Evolutionary conservation across 495 filamentous ascomycete genomes (phyloP), one percentile per base, ranked within the genome.

Genomic region (Penicillium cosmopolitanum): DNA sequence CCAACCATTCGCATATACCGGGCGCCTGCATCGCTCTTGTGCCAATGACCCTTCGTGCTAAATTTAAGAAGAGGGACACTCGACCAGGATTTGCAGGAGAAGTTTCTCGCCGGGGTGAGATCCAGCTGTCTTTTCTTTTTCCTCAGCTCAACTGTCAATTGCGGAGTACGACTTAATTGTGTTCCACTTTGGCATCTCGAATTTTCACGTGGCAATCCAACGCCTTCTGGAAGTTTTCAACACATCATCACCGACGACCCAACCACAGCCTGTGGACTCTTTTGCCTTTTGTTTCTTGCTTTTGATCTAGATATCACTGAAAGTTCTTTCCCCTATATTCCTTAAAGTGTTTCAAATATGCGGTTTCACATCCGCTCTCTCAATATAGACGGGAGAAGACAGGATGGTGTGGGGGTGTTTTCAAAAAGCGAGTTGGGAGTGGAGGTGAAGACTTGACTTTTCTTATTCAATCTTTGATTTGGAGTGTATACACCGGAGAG

Each of bases 291-390:
- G 85, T 7, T 83, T 83, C 44, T 86, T 87, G 57, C 90, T 94
- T 77, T 80, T 92, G 28, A 80, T 80, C 55, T 92, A 89, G 74
- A 84, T 96, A 63, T 42, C 80, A 90, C 66, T 73, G 78, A 64
- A 90, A 90, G 66, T 40, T 59, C 38, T 19, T 42, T 57, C 56
- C 47, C 36, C 40, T 38, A 53, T 54, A 55, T 42, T 77, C 77
- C 64, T 85, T 85, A 56, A 89, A 90, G 16, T 77, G 81, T 57
- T 82, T 85, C 58, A 89, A 88, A 66, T 82, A 93, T 56, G 85
- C 58, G 85, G 87, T 21, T 82, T 91, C 52, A 89, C 50, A 48
- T 23, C 13, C n/a, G 51, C 89, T 35, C 87, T 84, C 23, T 56
- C 52, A 23, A 54, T 60, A 66, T 66, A 66, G 66, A 69, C 60